Base-by-base conservation (phyloP, 2,329 filamentous ascomycete species). In the Claviceps monticola region DNA sequence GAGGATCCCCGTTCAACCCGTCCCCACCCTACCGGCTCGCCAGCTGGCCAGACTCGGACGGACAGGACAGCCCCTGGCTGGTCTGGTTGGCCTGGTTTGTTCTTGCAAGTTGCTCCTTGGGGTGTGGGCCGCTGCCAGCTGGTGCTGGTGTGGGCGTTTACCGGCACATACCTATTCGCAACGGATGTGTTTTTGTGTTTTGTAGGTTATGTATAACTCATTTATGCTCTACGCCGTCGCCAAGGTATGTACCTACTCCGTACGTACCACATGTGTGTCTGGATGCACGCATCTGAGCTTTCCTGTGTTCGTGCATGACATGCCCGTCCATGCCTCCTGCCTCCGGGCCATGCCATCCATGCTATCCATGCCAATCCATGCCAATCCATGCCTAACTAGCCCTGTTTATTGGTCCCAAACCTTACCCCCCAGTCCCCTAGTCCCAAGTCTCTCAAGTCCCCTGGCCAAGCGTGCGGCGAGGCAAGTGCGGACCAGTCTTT, bases 1-100 rank as follows among this genome's bases (percentile, higher is more conserved):
- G 17, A 19, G 64, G 63, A 64, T 58, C 19, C 17, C 46, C 49
- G 42, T 16, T 29, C 38, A 39, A 48, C 37, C 48, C 53, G 37
- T 49, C 50, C 44, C 51, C 55, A 52, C 53, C 63, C 59, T 61
- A 60, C 58, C 57, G 59, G 61, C 61, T 62, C 63, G 64, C 63
- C 34, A 51, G 50, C 39, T 42, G 39, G 39, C n/a, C 39, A 42
- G 39, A 37, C 26, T 29, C 34, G 51, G 50, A 17, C 19, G 39
- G 39, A 7, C 17, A 42, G 39, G 39, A 37, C n/a, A 19, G n/a
- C 39, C 17, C 39, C 11, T 42, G 39, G 8, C 41, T 42, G 41
- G 13, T 42, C 17, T 21, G 41, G 41, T 4, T 42, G 17, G 6
- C 41, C 7, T 9, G 14, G 5, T 19, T 5, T 13, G 39, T 21